phyloP scores from a whole-genome alignment of 179 eudicot genomes.

The Silene coronaria region DNA sequence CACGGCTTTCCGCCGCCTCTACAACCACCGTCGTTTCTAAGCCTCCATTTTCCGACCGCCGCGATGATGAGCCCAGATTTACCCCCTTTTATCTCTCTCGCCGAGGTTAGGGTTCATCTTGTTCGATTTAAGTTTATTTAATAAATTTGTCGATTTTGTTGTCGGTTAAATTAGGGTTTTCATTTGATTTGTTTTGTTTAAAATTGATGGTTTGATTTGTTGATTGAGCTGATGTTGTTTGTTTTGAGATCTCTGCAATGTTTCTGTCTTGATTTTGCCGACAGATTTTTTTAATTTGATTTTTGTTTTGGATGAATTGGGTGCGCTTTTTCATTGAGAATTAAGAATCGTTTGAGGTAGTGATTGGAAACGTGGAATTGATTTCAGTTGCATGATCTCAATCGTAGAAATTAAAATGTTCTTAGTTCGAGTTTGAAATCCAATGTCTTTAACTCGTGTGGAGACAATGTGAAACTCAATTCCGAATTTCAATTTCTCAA shows the following conservation, averaged over 20 bases:
- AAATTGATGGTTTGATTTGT: not conserved
- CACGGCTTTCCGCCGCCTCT: constrained; percentile 30
- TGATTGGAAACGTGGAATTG: no score
- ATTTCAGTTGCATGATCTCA: no score
- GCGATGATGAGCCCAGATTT: constrained; percentile 27
- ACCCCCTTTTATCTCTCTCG: constrained; percentile 18
- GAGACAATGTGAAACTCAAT: no score
- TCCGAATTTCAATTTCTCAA: no score
- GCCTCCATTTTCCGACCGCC: constrained; percentile 19
- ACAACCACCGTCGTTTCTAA: constrained; percentile 21
- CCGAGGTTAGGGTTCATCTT: constrained; percentile 37
- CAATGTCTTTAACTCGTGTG: no score
- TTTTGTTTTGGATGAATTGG: no score
- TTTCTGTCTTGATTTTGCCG: not conserved
- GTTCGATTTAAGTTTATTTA: not conserved
- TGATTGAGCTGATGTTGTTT: not conserved
- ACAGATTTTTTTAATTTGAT: not conserved
- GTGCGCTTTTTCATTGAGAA: no score
- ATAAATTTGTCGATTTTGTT: not conserved
- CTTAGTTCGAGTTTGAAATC: no score
- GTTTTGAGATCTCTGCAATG: not conserved
- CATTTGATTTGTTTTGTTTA: not conserved
- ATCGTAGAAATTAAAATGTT: no score
- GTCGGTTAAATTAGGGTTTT: constrained; percentile 7
- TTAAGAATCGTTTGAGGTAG: no score